A percentile compares a stretch with the other conserved stretches of the same genome.
These are phyloP conservation scores for Lachancea fermentati DNA, from an alignment of 805 yeast genomes.

Conservation along the genomic window DNA sequence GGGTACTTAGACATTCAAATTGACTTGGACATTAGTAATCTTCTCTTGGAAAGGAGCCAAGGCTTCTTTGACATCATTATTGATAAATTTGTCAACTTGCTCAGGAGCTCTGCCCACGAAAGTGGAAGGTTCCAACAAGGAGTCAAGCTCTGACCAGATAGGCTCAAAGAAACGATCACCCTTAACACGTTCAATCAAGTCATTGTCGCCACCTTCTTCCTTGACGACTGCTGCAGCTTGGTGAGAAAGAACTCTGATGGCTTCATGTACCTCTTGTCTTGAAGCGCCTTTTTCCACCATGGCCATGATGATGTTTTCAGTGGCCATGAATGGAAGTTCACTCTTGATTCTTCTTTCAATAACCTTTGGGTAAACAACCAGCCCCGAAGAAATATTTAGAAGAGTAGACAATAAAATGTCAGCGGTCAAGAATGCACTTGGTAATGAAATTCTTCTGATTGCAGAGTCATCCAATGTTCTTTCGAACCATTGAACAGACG, in stretches of 20 bases:
- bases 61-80: constrained; percentile 78
- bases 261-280: constrained; percentile 97
- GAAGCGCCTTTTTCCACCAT: constrained; percentile 98
- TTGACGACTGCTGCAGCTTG: constrained; percentile 97
- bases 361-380: constrained; percentile 97
- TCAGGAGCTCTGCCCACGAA: constrained; percentile 98
- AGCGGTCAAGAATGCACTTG: constrained; percentile 93
- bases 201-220: constrained; percentile 98
- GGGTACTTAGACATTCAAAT: constrained; percentile 59
- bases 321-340: constrained; percentile 98
- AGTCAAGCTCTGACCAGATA: constrained; percentile 76
- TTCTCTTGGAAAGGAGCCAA: constrained; percentile 56
- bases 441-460: constrained; percentile 92
- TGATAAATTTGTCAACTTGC: constrained; percentile 91
- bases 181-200: constrained; percentile 82
- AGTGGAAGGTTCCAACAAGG: constrained; percentile 82
- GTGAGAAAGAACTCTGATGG: constrained; percentile 92
- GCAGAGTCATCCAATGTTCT: constrained; percentile 98
- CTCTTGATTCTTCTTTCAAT: constrained; percentile 92
- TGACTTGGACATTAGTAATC: constrained; percentile 63
- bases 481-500: constrained; percentile 99
- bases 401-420: constrained; percentile 88
- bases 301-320: constrained; percentile 98
- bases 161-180: constrained; percentile 80
- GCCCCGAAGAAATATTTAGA: constrained; percentile 87